Conservation (phyloP, 805 yeast genomes). For the Candida dendrica region DNA sequence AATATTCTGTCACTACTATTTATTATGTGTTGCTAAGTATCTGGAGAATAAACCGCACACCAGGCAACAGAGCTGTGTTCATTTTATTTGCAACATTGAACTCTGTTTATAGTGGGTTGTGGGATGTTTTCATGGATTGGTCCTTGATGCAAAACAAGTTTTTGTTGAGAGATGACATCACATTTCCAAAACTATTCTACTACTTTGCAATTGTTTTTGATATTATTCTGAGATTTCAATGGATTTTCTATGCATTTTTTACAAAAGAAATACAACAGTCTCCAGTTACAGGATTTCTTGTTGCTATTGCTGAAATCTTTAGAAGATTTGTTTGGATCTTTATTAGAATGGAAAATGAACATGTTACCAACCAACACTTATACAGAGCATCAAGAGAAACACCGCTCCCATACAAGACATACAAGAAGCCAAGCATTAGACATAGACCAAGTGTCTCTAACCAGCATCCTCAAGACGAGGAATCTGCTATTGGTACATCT, state of each 20-base stretch:
- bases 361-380: slow-evolving; percentile 78
- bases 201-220: slow-evolving; percentile 71
- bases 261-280: slow-evolving; percentile 76
- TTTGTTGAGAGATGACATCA: slow-evolving; percentile 65
- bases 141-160: slow-evolving; percentile 68
- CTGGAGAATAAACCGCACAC: slow-evolving; percentile 56
- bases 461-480: slow-evolving; percentile 2
- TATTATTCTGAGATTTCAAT: slow-evolving; percentile 73
- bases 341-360: slow-evolving; percentile 95
- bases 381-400: slow-evolving; percentile 85
- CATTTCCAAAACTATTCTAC: slow-evolving; percentile 54
- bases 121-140: slow-evolving; percentile 98
- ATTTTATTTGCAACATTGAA: slow-evolving; percentile 71
- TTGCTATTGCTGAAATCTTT: slow-evolving; percentile 75
- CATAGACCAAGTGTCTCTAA: neutral
- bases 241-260: slow-evolving; percentile 86
- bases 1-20: slow-evolving; percentile 59
- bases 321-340: slow-evolving; percentile 87
- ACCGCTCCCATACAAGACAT: slow-evolving; percentile 69
- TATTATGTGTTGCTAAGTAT: slow-evolving; percentile 71
- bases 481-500: slow-evolving; percentile 2
- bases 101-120: slow-evolving; percentile 57
- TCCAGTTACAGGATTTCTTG: slow-evolving; percentile 75
- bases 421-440: slow-evolving; percentile 21
- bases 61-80: slow-evolving; percentile 42